Base-by-base conservation (phyloP, 352 stramenopile genomes). In the Lagenidium sp. region DNA sequence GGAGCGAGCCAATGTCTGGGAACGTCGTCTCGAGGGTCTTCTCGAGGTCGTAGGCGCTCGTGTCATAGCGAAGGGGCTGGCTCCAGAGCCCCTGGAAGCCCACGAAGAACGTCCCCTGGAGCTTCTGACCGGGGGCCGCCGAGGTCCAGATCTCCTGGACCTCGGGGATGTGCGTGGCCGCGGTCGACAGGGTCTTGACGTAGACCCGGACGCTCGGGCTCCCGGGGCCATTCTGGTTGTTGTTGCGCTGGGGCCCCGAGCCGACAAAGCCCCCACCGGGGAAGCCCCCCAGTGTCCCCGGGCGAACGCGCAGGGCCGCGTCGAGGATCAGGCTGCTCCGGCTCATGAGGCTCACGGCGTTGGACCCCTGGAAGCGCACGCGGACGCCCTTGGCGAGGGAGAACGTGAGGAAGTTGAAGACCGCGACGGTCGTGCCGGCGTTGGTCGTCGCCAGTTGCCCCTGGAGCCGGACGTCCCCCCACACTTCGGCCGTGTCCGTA, bases 401-500 rank as follows among this genome's bases (percentile, higher is more conserved):
- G 21, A 98, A 82, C 6, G 72, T 95, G 60, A 98, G 88, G 53
- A 98, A 98, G 44, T 96, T 96, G 66, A 97, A 98, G 1, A 98
- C 59, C 0, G 92, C 93, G 45, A 98, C 88, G 13, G 89, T 78
- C 1, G 88, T 97, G 2, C 84, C 85, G 32, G 74, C 64, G 0
- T 32, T 53, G 4, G 80, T 95, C 32, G 58, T 65, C 0, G 66
- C 47, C 7, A 98, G 43, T 37, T 75, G 55, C 6, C 80, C 80
- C 16, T 71, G 52, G 10, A 87, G 32, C 2, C 55, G 59, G 21
- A 87, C 54, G 30, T 92, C 80, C 4, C 80, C 80, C 3, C 50
- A 71, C 0, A 89, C 15, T 38, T 64, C 36, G 0, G 50, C 76
- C 16, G 44, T 63, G 42, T 85, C 70, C n/a, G 76, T 87, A 37